A percentile compares a stretch with the other conserved stretches of the same genome.
Conservation (phyloP, 2,329 filamentous ascomycete species). For the Phyllosticta ampelicida region DNA sequence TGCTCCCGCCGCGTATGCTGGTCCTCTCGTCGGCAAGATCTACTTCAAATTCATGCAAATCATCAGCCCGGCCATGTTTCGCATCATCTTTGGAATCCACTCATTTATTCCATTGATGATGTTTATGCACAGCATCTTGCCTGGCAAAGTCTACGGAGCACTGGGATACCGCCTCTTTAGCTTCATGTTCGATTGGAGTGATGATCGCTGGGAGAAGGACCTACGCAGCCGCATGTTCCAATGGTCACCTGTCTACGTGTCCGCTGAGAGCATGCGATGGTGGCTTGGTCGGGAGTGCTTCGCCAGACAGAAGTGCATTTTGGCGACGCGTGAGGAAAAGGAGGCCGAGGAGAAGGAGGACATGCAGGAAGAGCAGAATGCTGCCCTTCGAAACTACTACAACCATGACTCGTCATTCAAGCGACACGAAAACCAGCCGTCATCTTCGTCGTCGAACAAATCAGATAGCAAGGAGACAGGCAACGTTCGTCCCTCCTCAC, state of each 20-base stretch:
- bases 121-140: slow-evolving; percentile 60
- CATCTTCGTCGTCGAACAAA: neutral
- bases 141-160: slow-evolving; percentile 60
- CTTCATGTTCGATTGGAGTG: slow-evolving; percentile 82
- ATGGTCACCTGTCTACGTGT: slow-evolving; percentile 84
- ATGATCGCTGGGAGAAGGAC: slow-evolving; percentile 71
- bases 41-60: slow-evolving; percentile 88
- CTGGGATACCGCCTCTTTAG: slow-evolving; percentile 84
- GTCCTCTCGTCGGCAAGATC: slow-evolving; percentile 71
- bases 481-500: neutral
- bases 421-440: neutral
- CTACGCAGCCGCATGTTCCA: slow-evolving; percentile 78
- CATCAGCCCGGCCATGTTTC: slow-evolving; percentile 66
- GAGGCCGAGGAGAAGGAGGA: slow-evolving; percentile 46
- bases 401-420: neutral
- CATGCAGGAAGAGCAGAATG: slow-evolving; percentile 21
- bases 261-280: slow-evolving; percentile 85
- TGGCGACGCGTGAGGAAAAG: slow-evolving; percentile 65
- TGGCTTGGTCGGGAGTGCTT: slow-evolving; percentile 88
- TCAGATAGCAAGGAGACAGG: neutral
- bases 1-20: slow-evolving; percentile 82
- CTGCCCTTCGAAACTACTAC: slow-evolving; percentile 5
- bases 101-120: slow-evolving; percentile 93
- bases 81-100: slow-evolving; percentile 80
- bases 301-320: slow-evolving; percentile 72